A percentile compares a stretch with the other conserved stretches of the same genome.
Evolutionary conservation across 1,284 basidiomycete genomes (phyloP).

Genomic region (Rugosomyces carneus): DNA sequence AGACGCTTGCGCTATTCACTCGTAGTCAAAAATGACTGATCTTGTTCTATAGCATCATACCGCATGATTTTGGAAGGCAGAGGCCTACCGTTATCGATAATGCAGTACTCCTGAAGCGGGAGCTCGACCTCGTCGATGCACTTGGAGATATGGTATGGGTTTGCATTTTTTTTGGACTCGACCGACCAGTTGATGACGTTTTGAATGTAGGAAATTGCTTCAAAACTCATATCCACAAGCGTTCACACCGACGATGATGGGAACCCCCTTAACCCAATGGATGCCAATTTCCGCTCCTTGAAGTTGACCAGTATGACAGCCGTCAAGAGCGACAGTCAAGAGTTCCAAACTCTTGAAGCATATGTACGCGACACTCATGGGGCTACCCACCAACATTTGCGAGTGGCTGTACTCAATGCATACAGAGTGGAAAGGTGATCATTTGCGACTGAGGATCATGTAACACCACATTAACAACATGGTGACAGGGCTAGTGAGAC

Average conservation of each 20-base stretch:
- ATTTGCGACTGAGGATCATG: neutral
- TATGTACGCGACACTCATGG: slow-evolving; percentile 57
- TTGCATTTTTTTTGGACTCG: neutral
- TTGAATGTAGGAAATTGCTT: slow-evolving; percentile 46
- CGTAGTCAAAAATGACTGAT: neutral
- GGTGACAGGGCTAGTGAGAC: slow-evolving; percentile 39
- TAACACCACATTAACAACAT: neutral
- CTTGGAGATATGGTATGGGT: slow-evolving; percentile 51
- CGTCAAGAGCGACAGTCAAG: slow-evolving; percentile 34
- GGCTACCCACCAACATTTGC: slow-evolving; percentile 41
- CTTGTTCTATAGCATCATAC: slow-evolving; percentile 43
- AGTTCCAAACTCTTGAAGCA: slow-evolving; percentile 43
- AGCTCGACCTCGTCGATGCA: slow-evolving; percentile 62
- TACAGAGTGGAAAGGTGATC: slow-evolving; percentile 52
- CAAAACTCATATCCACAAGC: slow-evolving; percentile 46
- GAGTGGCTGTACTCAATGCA: slow-evolving; percentile 39
- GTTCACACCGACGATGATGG: slow-evolving; percentile 36
- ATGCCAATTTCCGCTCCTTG: slow-evolving; percentile 52
- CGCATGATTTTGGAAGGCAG: slow-evolving; percentile 52
- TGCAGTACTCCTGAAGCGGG: slow-evolving; percentile 39
- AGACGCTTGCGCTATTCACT: neutral
- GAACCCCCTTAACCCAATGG: slow-evolving; percentile 48
- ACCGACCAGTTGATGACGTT: neutral
- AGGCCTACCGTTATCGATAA: slow-evolving; percentile 42
- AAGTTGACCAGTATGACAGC: slow-evolving; percentile 49